Percentiles rank a stretch among this genome's conserved stretches.
Conservation (phyloP, 2,329 filamentous ascomycete genomes). For the Colletotrichum sp. region DNA sequence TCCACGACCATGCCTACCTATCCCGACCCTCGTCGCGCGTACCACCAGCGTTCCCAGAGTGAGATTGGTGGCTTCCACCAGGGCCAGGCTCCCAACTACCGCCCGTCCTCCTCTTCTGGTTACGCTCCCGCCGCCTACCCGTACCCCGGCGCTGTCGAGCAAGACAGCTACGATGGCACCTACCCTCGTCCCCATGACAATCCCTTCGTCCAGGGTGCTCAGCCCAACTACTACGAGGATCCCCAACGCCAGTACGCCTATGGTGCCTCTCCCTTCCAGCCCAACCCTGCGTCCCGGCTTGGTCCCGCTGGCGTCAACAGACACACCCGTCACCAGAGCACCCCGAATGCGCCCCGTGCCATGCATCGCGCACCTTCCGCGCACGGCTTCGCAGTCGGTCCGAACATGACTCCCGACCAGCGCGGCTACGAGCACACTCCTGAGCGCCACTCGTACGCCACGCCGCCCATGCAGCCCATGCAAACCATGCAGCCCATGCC, state of each 20-base stretch:
- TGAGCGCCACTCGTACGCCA: conserved; percentile 5
- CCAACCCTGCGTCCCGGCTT: background rate
- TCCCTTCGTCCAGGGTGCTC: background rate
- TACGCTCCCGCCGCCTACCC: conserved; percentile 14
- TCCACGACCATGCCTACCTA: conserved; percentile 20
- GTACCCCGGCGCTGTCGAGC: conserved; percentile 18
- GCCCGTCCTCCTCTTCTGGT: conserved; percentile 19
- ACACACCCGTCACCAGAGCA: conserved; percentile 36
- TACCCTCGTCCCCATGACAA: conserved; percentile 22
- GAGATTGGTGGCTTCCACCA: conserved; percentile 27
- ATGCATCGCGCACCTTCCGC: conserved; percentile 19
- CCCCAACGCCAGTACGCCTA: conserved; percentile 22
- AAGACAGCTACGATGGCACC: conserved; percentile 22
- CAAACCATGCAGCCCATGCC: conserved; percentile 13
- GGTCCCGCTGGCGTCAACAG: conserved; percentile 14
- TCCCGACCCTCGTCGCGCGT: conserved; percentile 23
- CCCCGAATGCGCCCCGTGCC: conserved; percentile 24
- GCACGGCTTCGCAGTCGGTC: conserved; percentile 18
- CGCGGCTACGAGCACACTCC: conserved; percentile 17
- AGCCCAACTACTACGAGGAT: conserved; percentile 28
- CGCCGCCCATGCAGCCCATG: conserved; percentile 10
- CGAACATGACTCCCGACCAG: conserved; percentile 14
- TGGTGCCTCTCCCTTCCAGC: conserved; percentile 12
- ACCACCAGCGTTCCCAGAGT: conserved; percentile 35
- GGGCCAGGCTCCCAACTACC: conserved; percentile 20